Percentiles rank a stretch among this genome's conserved stretches.
Evolutionary conservation across 1,284 basidiomycete genomes (phyloP).

Genomic region (Somion occarium): DNA sequence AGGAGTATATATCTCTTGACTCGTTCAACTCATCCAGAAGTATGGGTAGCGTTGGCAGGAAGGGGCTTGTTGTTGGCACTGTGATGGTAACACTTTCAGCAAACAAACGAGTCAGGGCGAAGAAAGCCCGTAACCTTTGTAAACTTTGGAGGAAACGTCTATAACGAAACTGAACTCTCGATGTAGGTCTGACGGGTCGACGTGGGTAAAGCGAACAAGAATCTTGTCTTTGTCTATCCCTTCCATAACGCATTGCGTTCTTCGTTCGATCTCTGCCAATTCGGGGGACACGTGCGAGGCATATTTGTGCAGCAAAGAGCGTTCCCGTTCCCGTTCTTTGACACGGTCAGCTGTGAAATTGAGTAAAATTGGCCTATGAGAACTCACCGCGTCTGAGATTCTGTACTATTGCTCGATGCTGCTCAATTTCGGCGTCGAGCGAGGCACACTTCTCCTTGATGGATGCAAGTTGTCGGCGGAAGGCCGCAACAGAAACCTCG

Average conservation of each 20-base stretch:
- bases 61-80: conserved; percentile 70
- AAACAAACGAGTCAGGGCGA: background rate
- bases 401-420: conserved; percentile 51
- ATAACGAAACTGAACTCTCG: conserved; percentile 74
- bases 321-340: conserved; percentile 67
- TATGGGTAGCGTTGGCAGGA: conserved; percentile 55
- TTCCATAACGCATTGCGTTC: conserved; percentile 64
- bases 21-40: conserved; percentile 62
- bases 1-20: conserved; percentile 54
- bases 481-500: conserved; percentile 53
- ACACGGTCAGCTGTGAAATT: background rate
- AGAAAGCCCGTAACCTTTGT: conserved; percentile 54
- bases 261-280: conserved; percentile 51
- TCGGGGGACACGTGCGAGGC: conserved; percentile 55
- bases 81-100: conserved; percentile 1
- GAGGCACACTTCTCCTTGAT: conserved; percentile 53
- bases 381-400: conserved; percentile 58
- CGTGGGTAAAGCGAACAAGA: conserved; percentile 65
- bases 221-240: conserved; percentile 72
- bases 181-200: conserved; percentile 52
- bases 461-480: conserved; percentile 58
- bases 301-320: conserved; percentile 52
- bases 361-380: background rate
- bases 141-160: conserved; percentile 59
- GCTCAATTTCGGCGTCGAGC: conserved; percentile 66